Evolutionary conservation across 176 grass and related monocot species (phyloP).

Genomic region (Oryza meridionalis): DNA sequence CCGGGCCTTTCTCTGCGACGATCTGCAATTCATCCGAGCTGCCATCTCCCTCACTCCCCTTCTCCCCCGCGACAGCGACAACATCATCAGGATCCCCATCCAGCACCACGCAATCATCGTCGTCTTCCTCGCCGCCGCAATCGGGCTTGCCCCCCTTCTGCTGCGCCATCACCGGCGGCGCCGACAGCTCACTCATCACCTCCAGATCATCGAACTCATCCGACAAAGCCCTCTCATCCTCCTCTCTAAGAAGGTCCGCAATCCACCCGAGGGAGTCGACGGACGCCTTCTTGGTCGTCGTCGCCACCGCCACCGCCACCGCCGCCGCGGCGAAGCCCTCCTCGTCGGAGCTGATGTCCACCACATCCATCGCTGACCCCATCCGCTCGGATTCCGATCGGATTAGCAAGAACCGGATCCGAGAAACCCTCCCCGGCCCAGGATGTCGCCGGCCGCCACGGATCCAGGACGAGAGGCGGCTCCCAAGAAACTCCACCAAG

Average conservation of each 20-base stretch:
- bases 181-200: slow-evolving; percentile 57
- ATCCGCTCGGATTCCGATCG: slow-evolving; percentile 15
- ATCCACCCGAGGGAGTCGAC: slow-evolving; percentile 40
- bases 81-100: slow-evolving; percentile 68
- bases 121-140: slow-evolving; percentile 46
- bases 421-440: slow-evolving; percentile 32
- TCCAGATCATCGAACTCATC: slow-evolving; percentile 67
- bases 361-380: slow-evolving; percentile 46
- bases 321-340: slow-evolving; percentile 40
- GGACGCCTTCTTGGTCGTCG: neutral
- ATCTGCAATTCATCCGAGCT: slow-evolving; percentile 78
- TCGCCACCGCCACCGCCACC: too few relatives aligned
- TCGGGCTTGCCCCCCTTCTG: slow-evolving; percentile 39
- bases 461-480: slow-evolving; percentile 17
- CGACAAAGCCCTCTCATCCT: neutral
- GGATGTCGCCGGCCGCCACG: slow-evolving; percentile 13
- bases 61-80: slow-evolving; percentile 30
- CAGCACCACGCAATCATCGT: slow-evolving; percentile 81
- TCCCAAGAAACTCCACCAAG: slow-evolving; percentile 18
- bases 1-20: slow-evolving; percentile 85
- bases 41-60: slow-evolving; percentile 34
- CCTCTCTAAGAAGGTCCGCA: slow-evolving; percentile 29
- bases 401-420: slow-evolving; percentile 15
- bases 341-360: slow-evolving; percentile 97
- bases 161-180: slow-evolving; percentile 25